phyloP scores from a whole-genome alignment of 768 basidiomycete species.

The Suillus hirtellus region DNA sequence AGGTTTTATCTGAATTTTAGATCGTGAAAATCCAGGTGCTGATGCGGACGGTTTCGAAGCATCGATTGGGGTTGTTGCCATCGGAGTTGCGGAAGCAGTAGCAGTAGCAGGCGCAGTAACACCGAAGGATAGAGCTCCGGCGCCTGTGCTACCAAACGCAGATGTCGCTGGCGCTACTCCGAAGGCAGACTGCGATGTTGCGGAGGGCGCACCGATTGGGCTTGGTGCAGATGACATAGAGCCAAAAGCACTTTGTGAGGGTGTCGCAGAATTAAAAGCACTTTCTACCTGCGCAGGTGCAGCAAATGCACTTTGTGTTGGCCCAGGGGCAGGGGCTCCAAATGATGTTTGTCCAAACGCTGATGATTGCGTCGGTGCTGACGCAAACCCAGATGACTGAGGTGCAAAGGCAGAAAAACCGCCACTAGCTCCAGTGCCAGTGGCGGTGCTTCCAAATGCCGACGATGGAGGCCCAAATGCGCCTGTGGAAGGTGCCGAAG shows the following conservation, averaged over 20 bases:
- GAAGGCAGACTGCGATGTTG: slow-evolving; percentile 24
- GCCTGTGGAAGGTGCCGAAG: slow-evolving; percentile 35
- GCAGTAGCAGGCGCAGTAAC: slow-evolving; percentile 25
- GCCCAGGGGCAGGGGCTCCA: slow-evolving; percentile 11
- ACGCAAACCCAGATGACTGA: slow-evolving; percentile 44
- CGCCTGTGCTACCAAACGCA: slow-evolving; percentile 21
- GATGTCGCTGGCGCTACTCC: slow-evolving; percentile 23
- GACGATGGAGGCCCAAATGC: slow-evolving; percentile 30
- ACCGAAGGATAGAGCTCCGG: slow-evolving; percentile 21
- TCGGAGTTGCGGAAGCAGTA: slow-evolving; percentile 28
- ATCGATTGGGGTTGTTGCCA: slow-evolving; percentile 24
- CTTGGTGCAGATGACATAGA: not conserved
- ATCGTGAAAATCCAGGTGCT: slow-evolving; percentile 39
- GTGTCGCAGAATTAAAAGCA: slow-evolving; percentile 19
- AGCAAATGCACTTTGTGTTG: slow-evolving; percentile 25
- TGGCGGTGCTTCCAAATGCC: slow-evolving; percentile 17
- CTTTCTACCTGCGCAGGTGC: slow-evolving; percentile 19
- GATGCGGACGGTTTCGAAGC: slow-evolving; percentile 21
- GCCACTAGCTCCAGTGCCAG: slow-evolving; percentile 26
- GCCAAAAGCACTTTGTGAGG: not conserved
- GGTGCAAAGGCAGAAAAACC: slow-evolving; percentile 56
- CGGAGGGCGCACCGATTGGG: slow-evolving; percentile 6
- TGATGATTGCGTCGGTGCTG: slow-evolving; percentile 10
- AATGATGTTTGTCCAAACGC: slow-evolving; percentile 24
- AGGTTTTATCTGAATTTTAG: slow-evolving; percentile 38